Evolutionary conservation across 139 green algal genomes (phyloP).

Genomic region (Coelastrella sp.): DNA sequence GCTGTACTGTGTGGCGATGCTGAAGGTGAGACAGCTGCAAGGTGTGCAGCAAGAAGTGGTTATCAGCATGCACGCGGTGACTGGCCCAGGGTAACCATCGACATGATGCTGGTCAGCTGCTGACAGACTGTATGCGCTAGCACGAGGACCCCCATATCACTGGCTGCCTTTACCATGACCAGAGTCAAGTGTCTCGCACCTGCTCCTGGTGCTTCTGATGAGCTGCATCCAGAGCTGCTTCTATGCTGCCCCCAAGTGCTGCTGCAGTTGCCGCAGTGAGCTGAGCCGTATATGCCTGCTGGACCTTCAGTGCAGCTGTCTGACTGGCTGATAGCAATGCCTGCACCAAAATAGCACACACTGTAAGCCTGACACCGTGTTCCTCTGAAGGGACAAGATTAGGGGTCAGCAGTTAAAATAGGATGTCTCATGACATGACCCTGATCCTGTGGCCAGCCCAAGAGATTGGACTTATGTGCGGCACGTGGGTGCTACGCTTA

Average conservation of each 20-base stretch:
- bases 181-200: not conserved
- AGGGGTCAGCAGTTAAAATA: too few species aligned
- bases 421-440: too few species aligned
- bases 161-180: not conserved
- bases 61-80: not conserved
- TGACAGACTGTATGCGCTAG: not conserved
- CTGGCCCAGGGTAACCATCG: too few species aligned
- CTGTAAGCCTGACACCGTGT: too few species aligned
- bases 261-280: not conserved
- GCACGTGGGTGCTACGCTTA: too few species aligned
- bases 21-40: not conserved
- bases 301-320: not conserved
- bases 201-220: constrained; percentile 17
- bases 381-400: too few species aligned
- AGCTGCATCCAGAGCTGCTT: constrained; percentile 10
- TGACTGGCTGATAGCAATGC: not conserved
- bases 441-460: too few species aligned
- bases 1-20: not conserved
- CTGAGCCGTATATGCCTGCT: not conserved
- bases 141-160: too few species aligned
- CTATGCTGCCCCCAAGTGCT: constrained; percentile 20
- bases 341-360: not conserved
- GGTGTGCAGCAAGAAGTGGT: not conserved
- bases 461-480: too few species aligned
- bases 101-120: not conserved